phyloP scores from a whole-genome alignment of 2,329 filamentous ascomycete species.

The Nigrospora sphaerica region DNA sequence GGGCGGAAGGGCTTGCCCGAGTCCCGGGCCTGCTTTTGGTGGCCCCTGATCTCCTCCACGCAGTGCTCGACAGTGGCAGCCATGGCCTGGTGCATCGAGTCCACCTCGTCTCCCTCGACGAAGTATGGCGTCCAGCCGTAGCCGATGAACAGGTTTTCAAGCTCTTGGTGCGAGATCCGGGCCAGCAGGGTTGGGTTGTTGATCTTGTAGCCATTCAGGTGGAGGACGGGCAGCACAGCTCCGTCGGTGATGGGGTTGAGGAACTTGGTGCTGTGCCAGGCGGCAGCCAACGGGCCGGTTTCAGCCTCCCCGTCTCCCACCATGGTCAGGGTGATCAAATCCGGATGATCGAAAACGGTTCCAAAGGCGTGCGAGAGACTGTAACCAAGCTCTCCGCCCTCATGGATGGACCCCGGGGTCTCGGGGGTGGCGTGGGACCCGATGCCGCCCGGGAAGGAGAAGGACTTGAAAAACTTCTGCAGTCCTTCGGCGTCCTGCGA shows the following conservation, averaged over 20 bases:
- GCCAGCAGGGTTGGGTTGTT: constrained; percentile 71
- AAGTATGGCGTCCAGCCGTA: constrained; percentile 79
- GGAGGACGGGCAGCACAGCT: constrained; percentile 69
- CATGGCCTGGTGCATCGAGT: constrained; percentile 78
- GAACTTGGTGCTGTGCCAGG: constrained; percentile 79
- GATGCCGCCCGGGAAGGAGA: constrained; percentile 75
- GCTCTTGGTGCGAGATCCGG: constrained; percentile 66
- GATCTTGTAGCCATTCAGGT: constrained; percentile 82
- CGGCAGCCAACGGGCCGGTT: constrained; percentile 70
- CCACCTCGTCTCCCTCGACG: constrained; percentile 67
- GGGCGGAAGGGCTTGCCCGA: constrained; percentile 64
- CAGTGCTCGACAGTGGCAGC: constrained; percentile 68
- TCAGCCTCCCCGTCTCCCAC: constrained; percentile 79
- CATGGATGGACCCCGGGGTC: constrained; percentile 69
- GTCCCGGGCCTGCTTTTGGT: constrained; percentile 66
- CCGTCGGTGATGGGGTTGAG: constrained; percentile 73
- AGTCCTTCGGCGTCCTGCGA: constrained; percentile 61
- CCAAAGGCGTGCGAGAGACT: constrained; percentile 74
- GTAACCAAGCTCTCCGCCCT: constrained; percentile 78
- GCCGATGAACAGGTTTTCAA: constrained; percentile 61
- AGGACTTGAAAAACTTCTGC: constrained; percentile 73
- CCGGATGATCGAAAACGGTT: constrained; percentile 66
- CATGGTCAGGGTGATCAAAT: constrained; percentile 70
- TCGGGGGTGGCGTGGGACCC: constrained; percentile 74
- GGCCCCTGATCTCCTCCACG: constrained; percentile 59